These are phyloP conservation scores for Aphanoascus verrucosus DNA, from an alignment of 2,329 filamentous ascomycete species.

Conservation along the genomic window DNA sequence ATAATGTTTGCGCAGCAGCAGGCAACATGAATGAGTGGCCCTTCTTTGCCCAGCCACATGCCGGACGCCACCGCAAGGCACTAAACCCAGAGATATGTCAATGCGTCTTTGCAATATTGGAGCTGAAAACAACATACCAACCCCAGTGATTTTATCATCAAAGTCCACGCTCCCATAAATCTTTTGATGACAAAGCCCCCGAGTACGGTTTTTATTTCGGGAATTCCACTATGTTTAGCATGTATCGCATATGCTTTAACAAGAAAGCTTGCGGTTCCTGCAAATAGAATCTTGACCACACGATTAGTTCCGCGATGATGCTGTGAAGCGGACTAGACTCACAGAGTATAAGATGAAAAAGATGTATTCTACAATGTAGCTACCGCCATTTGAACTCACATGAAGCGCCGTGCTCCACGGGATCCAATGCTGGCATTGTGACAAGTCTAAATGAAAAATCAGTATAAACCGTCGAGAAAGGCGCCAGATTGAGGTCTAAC, in stretches of 20 bases:
- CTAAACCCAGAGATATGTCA: slow-evolving; percentile 8
- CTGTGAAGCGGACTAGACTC: slow-evolving; percentile 28
- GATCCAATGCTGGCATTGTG: slow-evolving; percentile 77
- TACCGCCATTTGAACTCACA: slow-evolving; percentile 53
- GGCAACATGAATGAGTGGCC: slow-evolving; percentile 93
- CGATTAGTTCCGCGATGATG: slow-evolving; percentile 13
- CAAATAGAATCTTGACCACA: slow-evolving; percentile 51
- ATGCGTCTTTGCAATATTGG: background rate
- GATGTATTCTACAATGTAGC: slow-evolving; percentile 75
- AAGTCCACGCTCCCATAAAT: slow-evolving; percentile 82
- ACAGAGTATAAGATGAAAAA: slow-evolving; percentile 81
- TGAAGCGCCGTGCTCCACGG: slow-evolving; percentile 70
- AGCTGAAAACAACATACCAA: slow-evolving; percentile 33
- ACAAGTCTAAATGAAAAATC: slow-evolving; percentile 42
- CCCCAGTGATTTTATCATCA: slow-evolving; percentile 86
- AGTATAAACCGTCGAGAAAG: background rate
- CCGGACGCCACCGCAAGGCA: slow-evolving; percentile 90
- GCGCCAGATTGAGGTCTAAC: slow-evolving; percentile 22
- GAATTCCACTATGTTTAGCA: slow-evolving; percentile 96
- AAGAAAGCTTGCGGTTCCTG: slow-evolving; percentile 67
- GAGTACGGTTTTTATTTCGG: slow-evolving; percentile 98
- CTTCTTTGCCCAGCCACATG: slow-evolving; percentile 91
- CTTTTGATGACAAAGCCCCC: slow-evolving; percentile 99
- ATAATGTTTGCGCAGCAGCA: slow-evolving; percentile 97
- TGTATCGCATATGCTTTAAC: slow-evolving; percentile 92